Base-by-base conservation (phyloP, 192 early-diverging fungal genomes). In the Coemansia interrupta region DNA sequence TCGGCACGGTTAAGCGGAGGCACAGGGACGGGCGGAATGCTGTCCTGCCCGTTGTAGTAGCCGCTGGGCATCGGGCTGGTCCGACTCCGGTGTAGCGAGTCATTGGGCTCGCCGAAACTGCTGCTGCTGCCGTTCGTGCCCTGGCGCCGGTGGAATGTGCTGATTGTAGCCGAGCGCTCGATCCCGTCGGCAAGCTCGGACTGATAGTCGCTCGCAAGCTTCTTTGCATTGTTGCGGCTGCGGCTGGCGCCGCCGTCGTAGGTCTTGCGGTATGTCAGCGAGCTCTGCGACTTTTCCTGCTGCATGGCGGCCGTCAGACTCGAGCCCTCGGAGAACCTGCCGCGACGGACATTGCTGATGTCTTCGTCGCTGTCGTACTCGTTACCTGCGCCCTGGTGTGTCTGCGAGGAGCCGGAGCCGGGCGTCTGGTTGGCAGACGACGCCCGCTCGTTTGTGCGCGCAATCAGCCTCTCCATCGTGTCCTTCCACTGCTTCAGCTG, bases 401-500 rank as follows among this genome's bases (percentile, higher is more conserved):
- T 29, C 19, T 26, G 56, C 52, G 61, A 56, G 1, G 58, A 38
- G 45, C 64, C 58, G 17, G 23, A 26, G 23, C 52, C 51, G 2
- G 54, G 17, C 22, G 52, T 12, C 51, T 70, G 58, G 26, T 67
- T 64, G n/a, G 60, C 60, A 5, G 42, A 15, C 23, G 53, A 23
- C 1, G 58, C 51, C 56, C 58, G 59, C 41, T 81, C 81, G 11
- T 74, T 81, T 19, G 80, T 78, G 36, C 80, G 81, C 2, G 81
- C 72, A 44, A 94, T 73, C 28, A 88, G 73, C 56, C 85, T 83
- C 41, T 92, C 83, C 26, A 99, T 68, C 3, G 92, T 86, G 32
- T 61, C 57, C 62, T 89, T 84, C 96, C 96, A 99, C 60, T 89
- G 82, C 57, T 84, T 85, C n/a, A 94, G 84, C 67, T 96, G 94